These are phyloP conservation scores for Floccularia luteovirens DNA, from an alignment of 768 basidiomycete species.

Conservation along the genomic window DNA sequence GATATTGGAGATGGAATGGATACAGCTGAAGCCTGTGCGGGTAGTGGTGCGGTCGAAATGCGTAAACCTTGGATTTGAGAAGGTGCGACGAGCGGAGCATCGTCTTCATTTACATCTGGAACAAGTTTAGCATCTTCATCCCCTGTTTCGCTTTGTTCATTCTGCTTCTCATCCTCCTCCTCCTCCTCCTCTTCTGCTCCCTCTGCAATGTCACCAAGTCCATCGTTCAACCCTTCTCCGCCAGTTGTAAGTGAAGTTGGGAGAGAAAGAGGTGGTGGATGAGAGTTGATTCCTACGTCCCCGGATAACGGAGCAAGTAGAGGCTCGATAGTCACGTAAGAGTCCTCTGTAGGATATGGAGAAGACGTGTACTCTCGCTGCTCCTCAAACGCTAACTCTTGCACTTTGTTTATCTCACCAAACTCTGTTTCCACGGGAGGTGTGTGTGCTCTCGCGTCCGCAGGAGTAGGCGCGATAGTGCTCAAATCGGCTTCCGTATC, in stretches of 20 bases:
- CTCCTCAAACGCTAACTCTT: too few species aligned
- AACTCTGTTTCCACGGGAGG: slow-evolving; percentile 9
- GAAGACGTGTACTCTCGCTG: too few species aligned
- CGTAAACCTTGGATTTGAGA: slow-evolving; percentile 50
- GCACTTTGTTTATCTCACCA: too few species aligned
- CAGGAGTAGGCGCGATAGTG: slow-evolving; percentile 13
- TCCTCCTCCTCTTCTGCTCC: slow-evolving; percentile 55
- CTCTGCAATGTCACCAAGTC: slow-evolving; percentile 55
- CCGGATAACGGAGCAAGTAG: slow-evolving; percentile 30
- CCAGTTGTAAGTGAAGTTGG: slow-evolving; percentile 20
- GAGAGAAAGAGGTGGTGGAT: slow-evolving; percentile 30
- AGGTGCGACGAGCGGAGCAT: slow-evolving; percentile 18
- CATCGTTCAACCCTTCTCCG: slow-evolving; percentile 14
- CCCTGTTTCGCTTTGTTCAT: not conserved
- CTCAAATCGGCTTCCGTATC: slow-evolving; percentile 2
- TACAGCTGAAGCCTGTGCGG: slow-evolving; percentile 13
- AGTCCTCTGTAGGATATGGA: slow-evolving; percentile 11
- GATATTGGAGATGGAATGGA: slow-evolving; percentile 4
- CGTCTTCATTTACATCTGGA: slow-evolving; percentile 6
- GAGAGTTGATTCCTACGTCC: slow-evolving; percentile 4
- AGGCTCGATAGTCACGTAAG: slow-evolving; percentile 38
- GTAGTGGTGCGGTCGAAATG: slow-evolving; percentile 37
- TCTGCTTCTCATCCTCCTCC: slow-evolving; percentile 12
- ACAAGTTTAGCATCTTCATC: slow-evolving; percentile 9
- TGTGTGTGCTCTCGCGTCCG: slow-evolving; percentile 7